These are phyloP conservation scores for Cercospora janseana DNA, from an alignment of 2,329 filamentous ascomycete species.

Conservation along the genomic window DNA sequence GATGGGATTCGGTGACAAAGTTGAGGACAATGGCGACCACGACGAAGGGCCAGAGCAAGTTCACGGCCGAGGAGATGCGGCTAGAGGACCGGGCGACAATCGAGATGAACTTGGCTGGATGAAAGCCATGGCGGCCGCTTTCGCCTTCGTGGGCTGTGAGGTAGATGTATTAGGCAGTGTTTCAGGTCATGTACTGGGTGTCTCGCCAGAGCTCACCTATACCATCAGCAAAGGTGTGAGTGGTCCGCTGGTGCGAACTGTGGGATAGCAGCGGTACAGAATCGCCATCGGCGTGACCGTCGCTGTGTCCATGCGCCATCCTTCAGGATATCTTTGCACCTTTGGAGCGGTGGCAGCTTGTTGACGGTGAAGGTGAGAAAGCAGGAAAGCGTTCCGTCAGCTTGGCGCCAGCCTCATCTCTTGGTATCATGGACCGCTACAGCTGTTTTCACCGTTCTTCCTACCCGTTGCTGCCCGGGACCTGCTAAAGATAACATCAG, in stretches of 20 bases:
- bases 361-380: not conserved
- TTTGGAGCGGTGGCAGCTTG: not conserved
- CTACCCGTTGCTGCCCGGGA: too few species aligned
- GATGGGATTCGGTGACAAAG: slow-evolving; percentile 44
- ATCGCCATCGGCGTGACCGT: slow-evolving; percentile 12
- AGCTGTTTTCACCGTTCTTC: too few species aligned
- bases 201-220: not conserved
- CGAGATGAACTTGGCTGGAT: slow-evolving; percentile 43
- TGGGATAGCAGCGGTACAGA: slow-evolving; percentile 16
- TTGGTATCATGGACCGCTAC: too few species aligned
- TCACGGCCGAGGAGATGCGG: slow-evolving; percentile 47
- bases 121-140: slow-evolving; percentile 47
- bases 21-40: slow-evolving; percentile 48
- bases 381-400: not conserved
- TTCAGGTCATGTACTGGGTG: not conserved
- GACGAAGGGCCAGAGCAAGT: slow-evolving; percentile 51
- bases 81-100: slow-evolving; percentile 47
- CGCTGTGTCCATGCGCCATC: not conserved
- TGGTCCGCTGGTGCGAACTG: slow-evolving; percentile 11
- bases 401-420: slow-evolving; percentile 6
- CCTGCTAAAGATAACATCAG: too few species aligned
- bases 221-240: slow-evolving; percentile 24
- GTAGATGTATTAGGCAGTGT: not conserved
- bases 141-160: slow-evolving; percentile 42
- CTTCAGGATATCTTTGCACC: not conserved